Base-by-base conservation (phyloP, 257 asterid species). In the Verbascum thapsus region DNA sequence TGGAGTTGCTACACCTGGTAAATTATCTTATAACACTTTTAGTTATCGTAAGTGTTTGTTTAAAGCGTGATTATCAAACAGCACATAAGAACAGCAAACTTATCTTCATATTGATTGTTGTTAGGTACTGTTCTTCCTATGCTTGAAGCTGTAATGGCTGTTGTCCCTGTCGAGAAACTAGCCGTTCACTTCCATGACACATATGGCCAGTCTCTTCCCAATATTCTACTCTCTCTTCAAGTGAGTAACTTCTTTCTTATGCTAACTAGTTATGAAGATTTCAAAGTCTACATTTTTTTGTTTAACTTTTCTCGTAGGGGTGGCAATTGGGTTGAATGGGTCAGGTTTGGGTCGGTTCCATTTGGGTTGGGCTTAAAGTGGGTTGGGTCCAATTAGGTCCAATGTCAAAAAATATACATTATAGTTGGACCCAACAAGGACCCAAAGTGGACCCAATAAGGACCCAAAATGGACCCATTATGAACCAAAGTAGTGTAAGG, bases 171-270 rank as follows among this genome's bases (percentile, higher is more conserved):
- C 23, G 95, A 86, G 78, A 88, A 84, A 65, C 83, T 91, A 37
- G 95, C 98, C 4, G 96, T 91, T 66, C 98, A 91, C 68, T 91
- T 91, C 78, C 98, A 91, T 51, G 96, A 91, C 77, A 91, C 98
- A 0, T 91, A 88, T 15, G 96, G 96, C 19, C 95, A 88, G 68
- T 75, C 98, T 66, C 98, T 88, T 62, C 82, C 98, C n/a, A 91
- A 91, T 60, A 91, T 91, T 72, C 76, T 91, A 34, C 58, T 88
- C 4, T 88, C 98, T 20, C 90, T 91, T 76, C 96, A 91, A 77
- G 98, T 88, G 76, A 77, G 98, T 73, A 54, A 47, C 60, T 53
- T 13, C 15, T 64, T 40, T 37, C 13, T 22, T 38, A 44, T 15
- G 10, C 43, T 18, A 26, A 30, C 56, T 13, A n/a, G n/a, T n/a